These are phyloP conservation scores for Earliella scabrosa DNA, from an alignment of 1,284 basidiomycete genomes.

Conservation along the genomic window DNA sequence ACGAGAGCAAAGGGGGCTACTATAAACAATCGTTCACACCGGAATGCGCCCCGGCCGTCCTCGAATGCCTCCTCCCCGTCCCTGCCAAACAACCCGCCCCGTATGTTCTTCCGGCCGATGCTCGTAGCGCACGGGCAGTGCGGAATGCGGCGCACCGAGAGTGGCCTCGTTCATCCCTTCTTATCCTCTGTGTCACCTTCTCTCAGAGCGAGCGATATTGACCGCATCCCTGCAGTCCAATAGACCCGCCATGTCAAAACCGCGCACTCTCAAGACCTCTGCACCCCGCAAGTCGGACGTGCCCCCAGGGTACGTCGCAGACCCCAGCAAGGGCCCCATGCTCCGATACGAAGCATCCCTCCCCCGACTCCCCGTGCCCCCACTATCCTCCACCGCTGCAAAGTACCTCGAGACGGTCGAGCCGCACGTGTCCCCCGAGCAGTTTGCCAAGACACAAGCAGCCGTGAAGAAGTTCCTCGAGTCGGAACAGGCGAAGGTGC, in stretches of 20 bases:
- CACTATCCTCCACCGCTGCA: slow-evolving; percentile 76
- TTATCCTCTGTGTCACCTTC: too few species aligned
- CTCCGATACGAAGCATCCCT: slow-evolving; percentile 82
- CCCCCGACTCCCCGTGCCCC: slow-evolving; percentile 84
- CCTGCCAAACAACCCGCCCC: not conserved
- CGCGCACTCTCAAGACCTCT: slow-evolving; percentile 40
- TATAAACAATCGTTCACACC: too few species aligned
- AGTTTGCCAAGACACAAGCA: slow-evolving; percentile 62
- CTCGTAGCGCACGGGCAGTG: too few species aligned
- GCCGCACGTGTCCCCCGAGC: slow-evolving; percentile 72
- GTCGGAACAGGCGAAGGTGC: slow-evolving; percentile 70
- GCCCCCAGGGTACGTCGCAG: slow-evolving; percentile 48
- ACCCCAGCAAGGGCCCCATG: slow-evolving; percentile 66
- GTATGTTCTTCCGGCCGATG: too few species aligned
- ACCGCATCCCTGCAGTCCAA: slow-evolving; percentile 16
- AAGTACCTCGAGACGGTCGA: slow-evolving; percentile 88
- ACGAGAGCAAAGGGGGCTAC: too few species aligned
- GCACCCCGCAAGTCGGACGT: slow-evolving; percentile 34
- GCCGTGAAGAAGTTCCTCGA: slow-evolving; percentile 74
- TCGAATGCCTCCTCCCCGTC: not conserved
- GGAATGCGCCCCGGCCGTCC: not conserved
- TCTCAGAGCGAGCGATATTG: not conserved
- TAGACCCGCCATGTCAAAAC: slow-evolving; percentile 37
- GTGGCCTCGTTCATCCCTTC: too few species aligned
- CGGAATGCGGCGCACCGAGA: too few species aligned